Base-by-base conservation (phyloP, 306 rosid species). In the Cicer judaicum region DNA sequence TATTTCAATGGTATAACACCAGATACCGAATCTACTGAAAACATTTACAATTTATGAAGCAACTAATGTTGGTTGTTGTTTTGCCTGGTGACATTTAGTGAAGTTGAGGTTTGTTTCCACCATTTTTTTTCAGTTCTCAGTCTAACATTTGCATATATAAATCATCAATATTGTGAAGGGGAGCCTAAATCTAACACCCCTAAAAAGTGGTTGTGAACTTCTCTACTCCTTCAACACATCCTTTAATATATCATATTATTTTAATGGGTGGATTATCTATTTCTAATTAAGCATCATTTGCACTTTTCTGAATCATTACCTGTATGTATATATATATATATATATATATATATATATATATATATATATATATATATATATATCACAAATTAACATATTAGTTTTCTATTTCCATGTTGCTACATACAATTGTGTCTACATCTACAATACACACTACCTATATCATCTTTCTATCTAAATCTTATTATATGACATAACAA, bases 401-500 rank as follows among this genome's bases (percentile, higher is more conserved):
- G 55, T 56, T 38, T 53, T 57, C 41, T 75, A 61, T 18, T 56
- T 78, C 16, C 75, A 62, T 43, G 77, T 80, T 80, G 39, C 71
- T 42, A 65, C 54, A 15, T 64, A 82, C 81, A 72, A 24, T 74
- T 80, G 73, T 72, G 39, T 74, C 85, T 84, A 80, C 52, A 6
- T 81, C 85, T 91, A 85, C 46, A 9, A 87, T 84, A 81, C 18
- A 85, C 50, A 7, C 89, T 84, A 81, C 18, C 88, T 73, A 77
- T 46, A 77, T 46, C 48, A 68, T 34, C 10, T n/a, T n/a, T 38
- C 21, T 62, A 15, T 10, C 40, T 75, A 36, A 64, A 41, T 71
- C 40, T 83, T 82, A 6, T 85, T 81, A 21, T 46, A 67, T 46
- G 72, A 80, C 96, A 94, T 90, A 55, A 94, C 66, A 7, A 92